Conservation (phyloP, 768 basidiomycete genomes). For the Fistulinella prunicolor region DNA sequence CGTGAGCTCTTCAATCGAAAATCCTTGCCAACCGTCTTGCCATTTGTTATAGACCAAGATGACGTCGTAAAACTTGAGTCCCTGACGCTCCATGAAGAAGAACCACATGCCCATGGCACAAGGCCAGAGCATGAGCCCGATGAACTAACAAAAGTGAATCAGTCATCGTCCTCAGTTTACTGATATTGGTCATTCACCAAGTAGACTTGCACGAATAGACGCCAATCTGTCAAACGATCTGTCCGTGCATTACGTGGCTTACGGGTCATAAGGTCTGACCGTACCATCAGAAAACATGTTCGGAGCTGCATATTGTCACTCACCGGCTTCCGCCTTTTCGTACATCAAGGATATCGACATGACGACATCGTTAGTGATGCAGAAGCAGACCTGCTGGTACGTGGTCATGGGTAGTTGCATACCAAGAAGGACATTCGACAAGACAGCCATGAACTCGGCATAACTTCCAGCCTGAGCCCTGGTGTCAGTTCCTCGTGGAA, state of each 20-base stretch:
- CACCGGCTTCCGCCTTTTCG: conserved; percentile 49
- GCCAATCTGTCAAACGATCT: conserved; percentile 49
- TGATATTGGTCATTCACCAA: conserved; percentile 29
- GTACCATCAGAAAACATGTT: neutral
- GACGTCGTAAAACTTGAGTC: conserved; percentile 33
- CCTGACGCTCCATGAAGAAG: conserved; percentile 37
- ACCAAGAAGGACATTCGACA: conserved; percentile 55
- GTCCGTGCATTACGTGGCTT: conserved; percentile 48
- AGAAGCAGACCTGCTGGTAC: conserved; percentile 54
- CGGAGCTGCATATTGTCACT: neutral
- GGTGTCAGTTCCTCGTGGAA: neutral
- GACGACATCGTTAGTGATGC: conserved; percentile 48
- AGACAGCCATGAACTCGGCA: conserved; percentile 56
- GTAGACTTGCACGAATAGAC: conserved; percentile 48
- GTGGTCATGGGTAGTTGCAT: conserved; percentile 56
- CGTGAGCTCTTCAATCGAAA: conserved; percentile 26
- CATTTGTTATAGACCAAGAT: conserved; percentile 41
- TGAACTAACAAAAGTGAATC: conserved; percentile 30
- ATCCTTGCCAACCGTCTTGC: conserved; percentile 36
- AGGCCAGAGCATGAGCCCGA: conserved; percentile 44
- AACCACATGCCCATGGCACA: conserved; percentile 42
- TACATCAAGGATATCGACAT: conserved; percentile 50
- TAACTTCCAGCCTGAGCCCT: conserved; percentile 46
- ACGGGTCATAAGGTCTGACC: conserved; percentile 42
- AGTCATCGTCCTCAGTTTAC: neutral